phyloP scores from a whole-genome alignment of 208 protist genomes.

The Leishmania turanica region DNA sequence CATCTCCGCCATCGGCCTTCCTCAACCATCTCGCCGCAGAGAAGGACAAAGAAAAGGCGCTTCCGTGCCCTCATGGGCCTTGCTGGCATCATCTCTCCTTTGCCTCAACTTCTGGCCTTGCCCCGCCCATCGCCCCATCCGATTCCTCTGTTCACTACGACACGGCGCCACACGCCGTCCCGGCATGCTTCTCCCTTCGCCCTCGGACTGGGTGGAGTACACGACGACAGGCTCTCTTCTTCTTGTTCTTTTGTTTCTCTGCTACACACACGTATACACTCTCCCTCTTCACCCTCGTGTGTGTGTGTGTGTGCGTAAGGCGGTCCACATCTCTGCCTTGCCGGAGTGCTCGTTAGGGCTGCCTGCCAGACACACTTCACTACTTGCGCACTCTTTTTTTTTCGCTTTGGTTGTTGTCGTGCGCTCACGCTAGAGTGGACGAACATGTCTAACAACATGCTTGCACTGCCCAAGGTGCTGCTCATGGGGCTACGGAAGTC shows the following conservation, averaged over 20 bases:
- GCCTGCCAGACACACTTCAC: not conserved
- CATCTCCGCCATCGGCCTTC: not conserved
- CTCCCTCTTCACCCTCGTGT: too few species aligned
- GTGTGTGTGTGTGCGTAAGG: not conserved
- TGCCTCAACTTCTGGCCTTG: not conserved
- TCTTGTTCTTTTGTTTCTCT: too few species aligned
- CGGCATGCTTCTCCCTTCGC: not conserved
- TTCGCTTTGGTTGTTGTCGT: not conserved
- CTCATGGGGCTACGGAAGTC: constrained; percentile 90
- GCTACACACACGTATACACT: too few species aligned
- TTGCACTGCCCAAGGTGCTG: constrained; percentile 83
- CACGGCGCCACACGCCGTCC: not conserved
- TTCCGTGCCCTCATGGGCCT: not conserved
- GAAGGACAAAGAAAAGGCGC: not conserved
- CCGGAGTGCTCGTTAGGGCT: not conserved
- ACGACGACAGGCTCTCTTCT: too few species aligned
- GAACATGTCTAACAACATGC: constrained; percentile 30
- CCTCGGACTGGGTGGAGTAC: too few species aligned
- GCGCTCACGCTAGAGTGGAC: not conserved
- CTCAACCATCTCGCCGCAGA: not conserved
- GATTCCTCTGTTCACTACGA: not conserved
- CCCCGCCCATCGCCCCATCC: not conserved
- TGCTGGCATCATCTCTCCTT: not conserved
- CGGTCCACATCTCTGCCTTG: not conserved
- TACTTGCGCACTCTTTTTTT: not conserved